Base-by-base conservation (phyloP, 371 early-diverging fungal species). In the Batkoa obscura region DNA sequence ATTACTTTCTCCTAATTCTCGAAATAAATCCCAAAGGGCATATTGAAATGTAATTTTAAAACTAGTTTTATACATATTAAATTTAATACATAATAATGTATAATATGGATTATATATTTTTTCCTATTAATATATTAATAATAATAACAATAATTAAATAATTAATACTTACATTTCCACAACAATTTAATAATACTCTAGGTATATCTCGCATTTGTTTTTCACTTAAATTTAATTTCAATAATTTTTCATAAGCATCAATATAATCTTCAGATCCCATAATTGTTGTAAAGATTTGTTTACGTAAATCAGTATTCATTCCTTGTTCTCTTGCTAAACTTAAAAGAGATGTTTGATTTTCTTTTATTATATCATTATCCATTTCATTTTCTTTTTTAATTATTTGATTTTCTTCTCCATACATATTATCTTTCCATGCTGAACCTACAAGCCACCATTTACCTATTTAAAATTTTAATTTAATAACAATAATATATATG, bases 291-390 rank as follows among this genome's bases (percentile, higher is more conserved):
- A 97, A 97, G 51, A 97, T 83, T 57, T 81, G 84, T 59, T 89
- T 71, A 50, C 95, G 79, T 10, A 94, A 73, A 62, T 94, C 95
- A 9, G 97, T 94, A 72, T 93, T 93, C 94, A 97, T 92, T 51
- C 83, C 80, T 66, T 90, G 88, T 58, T 80, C 74, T 50, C 80
- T 71, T 17, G 95, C 94, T 31, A 92, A 67, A 54, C 73, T 68
- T 48, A 94, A 63, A 51, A 96, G 69, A n/a, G 72, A 70, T n/a
- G n/a, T n/a, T n/a, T 36, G 76, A 57, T 4, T 48, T 72, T 70
- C 43, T 76, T 70, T 41, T 70, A 67, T 57, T n/a, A n/a, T n/a
- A n/a, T n/a, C n/a, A 55, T 65, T 49, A 61, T 58, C 60, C 70
- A 70, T 15, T 60, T 64, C 47, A 72, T 64, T 55, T 68, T 61